A percentile compares a stretch with the other conserved stretches of the same genome.
Conservation (phyloP, 495 filamentous ascomycete species). For the Trichoderma erinaceum region DNA sequence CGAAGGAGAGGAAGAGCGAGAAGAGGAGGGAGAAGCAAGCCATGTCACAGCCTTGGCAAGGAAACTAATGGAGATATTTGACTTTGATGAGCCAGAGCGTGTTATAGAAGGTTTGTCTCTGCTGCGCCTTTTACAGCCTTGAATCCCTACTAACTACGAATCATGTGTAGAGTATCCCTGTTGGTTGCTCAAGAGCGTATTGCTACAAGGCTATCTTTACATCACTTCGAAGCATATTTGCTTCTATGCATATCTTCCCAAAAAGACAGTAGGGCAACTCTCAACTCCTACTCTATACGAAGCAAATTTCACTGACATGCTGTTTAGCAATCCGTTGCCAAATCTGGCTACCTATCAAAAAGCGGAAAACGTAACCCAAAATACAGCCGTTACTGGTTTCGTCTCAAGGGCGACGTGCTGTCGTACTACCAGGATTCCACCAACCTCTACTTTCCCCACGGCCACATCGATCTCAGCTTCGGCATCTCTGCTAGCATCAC, state of each 20-base stretch:
- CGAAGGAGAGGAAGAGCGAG: slow-evolving; percentile 20
- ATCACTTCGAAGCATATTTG: slow-evolving; percentile 90
- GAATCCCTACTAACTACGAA: slow-evolving; percentile 16
- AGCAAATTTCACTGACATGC: slow-evolving; percentile 24
- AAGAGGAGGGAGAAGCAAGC: slow-evolving; percentile 28
- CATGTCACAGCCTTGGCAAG: slow-evolving; percentile 51
- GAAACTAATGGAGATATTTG: slow-evolving; percentile 81
- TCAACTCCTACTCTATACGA: background rate
- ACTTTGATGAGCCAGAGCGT: slow-evolving; percentile 74
- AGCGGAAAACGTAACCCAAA: slow-evolving; percentile 83
- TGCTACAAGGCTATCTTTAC: slow-evolving; percentile 95
- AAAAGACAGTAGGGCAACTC: slow-evolving; percentile 53
- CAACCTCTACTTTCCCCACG: slow-evolving; percentile 85
- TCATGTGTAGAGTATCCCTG: slow-evolving; percentile 76
- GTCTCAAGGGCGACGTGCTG: slow-evolving; percentile 88
- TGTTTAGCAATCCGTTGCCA: slow-evolving; percentile 61
- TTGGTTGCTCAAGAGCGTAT: slow-evolving; percentile 85
- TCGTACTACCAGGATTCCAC: slow-evolving; percentile 85
- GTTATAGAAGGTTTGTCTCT: slow-evolving; percentile 61
- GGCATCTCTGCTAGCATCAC: slow-evolving; percentile 76
- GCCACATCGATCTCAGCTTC: slow-evolving; percentile 88
- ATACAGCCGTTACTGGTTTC: slow-evolving; percentile 94
- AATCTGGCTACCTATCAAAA: slow-evolving; percentile 86
- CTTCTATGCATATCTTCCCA: slow-evolving; percentile 94
- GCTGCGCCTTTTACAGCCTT: background rate